A percentile compares a stretch with the other conserved stretches of the same genome.
Conservation (phyloP, 2,329 filamentous ascomycete genomes). For the Neofusicoccum umdonicola region DNA sequence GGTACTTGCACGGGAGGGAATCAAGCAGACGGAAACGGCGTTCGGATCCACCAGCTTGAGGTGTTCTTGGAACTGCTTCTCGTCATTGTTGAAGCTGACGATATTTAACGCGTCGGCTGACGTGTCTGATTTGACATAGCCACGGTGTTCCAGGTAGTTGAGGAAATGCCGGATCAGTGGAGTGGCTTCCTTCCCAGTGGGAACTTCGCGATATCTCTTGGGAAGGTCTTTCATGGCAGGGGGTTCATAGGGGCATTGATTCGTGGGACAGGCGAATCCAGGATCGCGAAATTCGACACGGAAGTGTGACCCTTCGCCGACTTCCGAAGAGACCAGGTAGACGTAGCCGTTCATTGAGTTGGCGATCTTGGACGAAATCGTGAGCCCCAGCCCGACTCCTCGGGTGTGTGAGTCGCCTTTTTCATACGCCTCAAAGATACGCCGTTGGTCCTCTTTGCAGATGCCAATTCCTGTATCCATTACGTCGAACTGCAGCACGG, state of each 20-base stretch:
- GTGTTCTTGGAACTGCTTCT: conserved; percentile 22
- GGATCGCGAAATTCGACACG: conserved; percentile 31
- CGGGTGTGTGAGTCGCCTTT: conserved; percentile 39
- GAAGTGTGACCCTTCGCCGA: conserved; percentile 43
- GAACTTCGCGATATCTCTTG: conserved; percentile 19
- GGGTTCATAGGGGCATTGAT: not conserved
- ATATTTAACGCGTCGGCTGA: conserved; percentile 24
- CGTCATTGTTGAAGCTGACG: conserved; percentile 27
- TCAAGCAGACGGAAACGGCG: conserved; percentile 30
- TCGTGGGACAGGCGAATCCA: conserved; percentile 22
- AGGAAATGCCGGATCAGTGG: conserved; percentile 20
- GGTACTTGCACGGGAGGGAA: conserved; percentile 26
- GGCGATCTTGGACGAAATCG: conserved; percentile 43
- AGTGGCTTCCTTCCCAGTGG: not conserved
- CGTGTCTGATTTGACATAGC: conserved; percentile 14
- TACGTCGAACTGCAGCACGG: conserved; percentile 39
- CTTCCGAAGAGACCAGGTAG: conserved; percentile 36
- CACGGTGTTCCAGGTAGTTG: conserved; percentile 20
- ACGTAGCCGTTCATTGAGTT: conserved; percentile 40
- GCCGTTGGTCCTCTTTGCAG: conserved; percentile 30
- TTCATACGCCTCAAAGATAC: conserved; percentile 47
- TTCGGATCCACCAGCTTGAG: conserved; percentile 18
- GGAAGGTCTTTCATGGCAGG: conserved; percentile 16
- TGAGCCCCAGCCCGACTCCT: conserved; percentile 45
- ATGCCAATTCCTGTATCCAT: conserved; percentile 46